phyloP scores from a whole-genome alignment of 495 filamentous ascomycete genomes.

The Hyaloscypha bicolor region DNA sequence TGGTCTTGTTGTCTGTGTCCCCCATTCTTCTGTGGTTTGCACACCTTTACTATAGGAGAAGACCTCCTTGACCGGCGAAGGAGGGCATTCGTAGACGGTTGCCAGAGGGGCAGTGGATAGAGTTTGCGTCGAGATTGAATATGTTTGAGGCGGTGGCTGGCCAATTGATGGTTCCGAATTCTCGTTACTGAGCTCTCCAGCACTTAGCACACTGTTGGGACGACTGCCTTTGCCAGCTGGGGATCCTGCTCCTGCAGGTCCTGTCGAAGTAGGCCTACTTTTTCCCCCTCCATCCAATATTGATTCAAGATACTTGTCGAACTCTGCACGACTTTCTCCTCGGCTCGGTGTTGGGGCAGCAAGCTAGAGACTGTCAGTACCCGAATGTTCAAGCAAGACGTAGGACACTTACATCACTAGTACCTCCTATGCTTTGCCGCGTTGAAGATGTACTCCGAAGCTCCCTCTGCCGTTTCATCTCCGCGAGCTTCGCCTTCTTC shows the following conservation, averaged over 20 bases:
- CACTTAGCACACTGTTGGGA: constrained; percentile 81
- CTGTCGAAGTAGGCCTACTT: constrained; percentile 70
- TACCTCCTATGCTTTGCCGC: constrained; percentile 58
- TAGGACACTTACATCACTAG: constrained; percentile 48
- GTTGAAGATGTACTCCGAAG: constrained; percentile 65
- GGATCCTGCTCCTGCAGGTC: constrained; percentile 60
- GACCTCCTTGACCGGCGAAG: constrained; percentile 73
- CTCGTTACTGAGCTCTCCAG: constrained; percentile 71
- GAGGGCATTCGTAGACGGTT: constrained; percentile 74
- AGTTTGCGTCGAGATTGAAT: constrained; percentile 62
- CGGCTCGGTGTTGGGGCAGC: constrained; percentile 69
- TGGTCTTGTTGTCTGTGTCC: constrained; percentile 46
- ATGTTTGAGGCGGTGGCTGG: constrained; percentile 33
- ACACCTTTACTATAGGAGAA: constrained; percentile 95
- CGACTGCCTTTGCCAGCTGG: constrained; percentile 71
- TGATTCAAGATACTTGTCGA: constrained; percentile 76
- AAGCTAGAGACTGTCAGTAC: constrained; percentile 51
- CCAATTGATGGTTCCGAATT: constrained; percentile 57
- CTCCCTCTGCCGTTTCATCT: constrained; percentile 91
- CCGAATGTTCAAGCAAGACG: constrained; percentile 7
- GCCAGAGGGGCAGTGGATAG: constrained; percentile 68
- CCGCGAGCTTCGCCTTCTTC: constrained; percentile 92
- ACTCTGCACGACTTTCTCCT: constrained; percentile 71
- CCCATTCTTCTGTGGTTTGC: constrained; percentile 74
- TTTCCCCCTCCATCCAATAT: constrained; percentile 64